Conservation (phyloP, 2,329 filamentous ascomycete genomes). For the Byssochlamys sp. region DNA sequence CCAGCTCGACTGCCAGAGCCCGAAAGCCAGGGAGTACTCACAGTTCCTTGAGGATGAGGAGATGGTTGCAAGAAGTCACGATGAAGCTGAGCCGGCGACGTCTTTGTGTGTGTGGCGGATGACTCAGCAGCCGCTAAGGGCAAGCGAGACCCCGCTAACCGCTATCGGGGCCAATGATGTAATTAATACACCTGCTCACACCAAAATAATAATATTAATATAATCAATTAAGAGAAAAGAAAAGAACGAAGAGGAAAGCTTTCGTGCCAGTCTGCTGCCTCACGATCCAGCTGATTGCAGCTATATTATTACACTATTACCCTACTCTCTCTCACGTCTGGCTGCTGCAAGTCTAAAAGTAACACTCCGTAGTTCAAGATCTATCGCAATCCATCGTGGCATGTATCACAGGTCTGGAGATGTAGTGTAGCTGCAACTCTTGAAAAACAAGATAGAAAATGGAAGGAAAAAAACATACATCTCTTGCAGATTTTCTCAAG, state of each 20-base stretch:
- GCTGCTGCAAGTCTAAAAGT: not conserved
- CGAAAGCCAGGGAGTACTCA: constrained; percentile 16
- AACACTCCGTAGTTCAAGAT: not conserved
- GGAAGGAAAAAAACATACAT: not conserved
- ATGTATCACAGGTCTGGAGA: not conserved
- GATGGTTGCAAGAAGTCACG: constrained; percentile 34
- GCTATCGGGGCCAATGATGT: not conserved
- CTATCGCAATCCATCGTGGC: not conserved
- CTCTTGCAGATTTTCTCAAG: not conserved
- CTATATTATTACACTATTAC: no score
- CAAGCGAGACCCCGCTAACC: not conserved
- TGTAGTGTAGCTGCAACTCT: not conserved
- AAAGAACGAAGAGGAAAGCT: no score
- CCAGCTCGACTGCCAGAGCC: not conserved
- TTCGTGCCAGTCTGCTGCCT: no score
- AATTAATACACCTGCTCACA: not conserved
- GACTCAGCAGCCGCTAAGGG: constrained; percentile 30
- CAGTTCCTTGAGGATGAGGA: constrained; percentile 38
- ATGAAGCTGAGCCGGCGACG: constrained; percentile 20
- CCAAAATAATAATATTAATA: no score
- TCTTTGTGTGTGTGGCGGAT: constrained; percentile 33
- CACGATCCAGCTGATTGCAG: no score
- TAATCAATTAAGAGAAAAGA: no score
- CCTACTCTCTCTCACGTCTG: not conserved
- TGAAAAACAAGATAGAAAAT: not conserved